Evolutionary conservation across 768 basidiomycete genomes (phyloP).

Genomic region (Strobilomyces confusus): DNA sequence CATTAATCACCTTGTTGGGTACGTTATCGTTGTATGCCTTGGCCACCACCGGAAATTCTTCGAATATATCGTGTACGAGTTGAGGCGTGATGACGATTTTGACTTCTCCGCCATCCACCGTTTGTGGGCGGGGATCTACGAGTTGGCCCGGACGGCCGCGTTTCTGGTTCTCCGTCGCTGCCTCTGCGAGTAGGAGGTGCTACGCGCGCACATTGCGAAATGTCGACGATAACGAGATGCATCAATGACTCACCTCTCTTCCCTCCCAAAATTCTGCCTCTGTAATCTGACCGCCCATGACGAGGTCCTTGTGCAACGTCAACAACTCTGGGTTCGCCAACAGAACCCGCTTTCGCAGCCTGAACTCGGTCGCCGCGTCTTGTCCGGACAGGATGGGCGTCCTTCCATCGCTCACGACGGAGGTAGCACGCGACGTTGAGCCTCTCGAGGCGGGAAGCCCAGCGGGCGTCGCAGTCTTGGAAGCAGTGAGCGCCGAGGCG

Average conservation of each 20-base stretch:
- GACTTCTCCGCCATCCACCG: conserved; percentile 76
- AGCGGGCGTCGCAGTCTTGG: conserved; percentile 52
- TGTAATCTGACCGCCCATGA: conserved; percentile 77
- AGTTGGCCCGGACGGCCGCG: conserved; percentile 83
- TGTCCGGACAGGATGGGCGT: conserved; percentile 53
- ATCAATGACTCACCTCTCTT: conserved; percentile 74
- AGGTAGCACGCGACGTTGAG: conserved; percentile 43
- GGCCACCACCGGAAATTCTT: conserved; percentile 93
- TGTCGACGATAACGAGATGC: no score
- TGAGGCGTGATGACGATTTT: conserved; percentile 90
- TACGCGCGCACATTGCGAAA: conserved; percentile 24
- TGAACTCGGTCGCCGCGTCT: conserved; percentile 65
- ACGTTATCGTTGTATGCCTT: conserved; percentile 93
- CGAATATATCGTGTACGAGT: conserved; percentile 93
- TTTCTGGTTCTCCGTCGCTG: conserved; percentile 57
- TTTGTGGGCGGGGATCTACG: conserved; percentile 84
- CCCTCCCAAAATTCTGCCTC: conserved; percentile 98
- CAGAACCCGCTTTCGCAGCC: conserved; percentile 75
- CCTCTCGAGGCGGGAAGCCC: no score
- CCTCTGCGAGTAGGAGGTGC: conserved; percentile 76
- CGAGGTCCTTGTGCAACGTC: conserved; percentile 81
- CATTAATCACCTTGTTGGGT: conserved; percentile 62
- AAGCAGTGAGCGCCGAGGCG: conserved; percentile 10
- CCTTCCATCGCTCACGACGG: conserved; percentile 52
- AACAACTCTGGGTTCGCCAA: conserved; percentile 75